These are phyloP conservation scores for Russula ochroleuca DNA, from an alignment of 768 basidiomycete species.

Conservation along the genomic window DNA sequence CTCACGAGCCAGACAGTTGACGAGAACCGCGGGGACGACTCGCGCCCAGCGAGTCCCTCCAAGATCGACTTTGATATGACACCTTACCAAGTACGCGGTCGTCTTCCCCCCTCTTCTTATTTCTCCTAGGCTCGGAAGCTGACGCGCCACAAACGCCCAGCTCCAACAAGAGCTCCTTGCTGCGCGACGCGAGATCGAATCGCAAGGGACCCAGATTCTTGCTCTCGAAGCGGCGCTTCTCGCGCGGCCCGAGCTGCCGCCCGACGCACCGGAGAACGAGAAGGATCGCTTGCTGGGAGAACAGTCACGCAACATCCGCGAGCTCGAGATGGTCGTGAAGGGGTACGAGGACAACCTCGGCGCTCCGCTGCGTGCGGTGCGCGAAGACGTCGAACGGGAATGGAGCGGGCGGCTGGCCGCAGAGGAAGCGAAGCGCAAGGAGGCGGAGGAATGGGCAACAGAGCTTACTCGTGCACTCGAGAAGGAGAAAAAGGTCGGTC, in stretches of 20 bases:
- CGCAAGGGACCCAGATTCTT: slow-evolving; percentile 78
- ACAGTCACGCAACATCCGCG: slow-evolving; percentile 69
- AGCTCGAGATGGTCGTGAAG: slow-evolving; percentile 66
- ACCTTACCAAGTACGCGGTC: slow-evolving; percentile 65
- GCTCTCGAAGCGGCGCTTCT: slow-evolving; percentile 76
- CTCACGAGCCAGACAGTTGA: slow-evolving; percentile 82
- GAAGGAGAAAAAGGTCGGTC: slow-evolving; percentile 67
- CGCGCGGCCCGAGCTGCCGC: slow-evolving; percentile 61
- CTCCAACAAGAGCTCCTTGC: slow-evolving; percentile 85
- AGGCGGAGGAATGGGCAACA: slow-evolving; percentile 67
- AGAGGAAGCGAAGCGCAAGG: slow-evolving; percentile 56
- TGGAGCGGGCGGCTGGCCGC: slow-evolving; percentile 58
- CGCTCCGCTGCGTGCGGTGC: slow-evolving; percentile 58
- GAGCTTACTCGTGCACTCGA: slow-evolving; percentile 74
- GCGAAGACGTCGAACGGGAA: slow-evolving; percentile 72
- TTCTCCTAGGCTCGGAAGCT: not conserved
- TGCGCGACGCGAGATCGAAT: slow-evolving; percentile 70
- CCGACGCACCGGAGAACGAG: slow-evolving; percentile 61
- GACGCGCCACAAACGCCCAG: slow-evolving; percentile 35
- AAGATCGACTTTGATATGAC: slow-evolving; percentile 91
- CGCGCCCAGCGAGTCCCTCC: slow-evolving; percentile 73
- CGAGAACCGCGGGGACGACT: slow-evolving; percentile 61
- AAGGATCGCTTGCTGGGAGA: slow-evolving; percentile 73
- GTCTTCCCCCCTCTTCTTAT: no score
- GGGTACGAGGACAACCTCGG: slow-evolving; percentile 73